These are phyloP conservation scores for Eremothecium gossypii DNA, from an alignment of 1,139 yeast species.

Conservation along the genomic window DNA sequence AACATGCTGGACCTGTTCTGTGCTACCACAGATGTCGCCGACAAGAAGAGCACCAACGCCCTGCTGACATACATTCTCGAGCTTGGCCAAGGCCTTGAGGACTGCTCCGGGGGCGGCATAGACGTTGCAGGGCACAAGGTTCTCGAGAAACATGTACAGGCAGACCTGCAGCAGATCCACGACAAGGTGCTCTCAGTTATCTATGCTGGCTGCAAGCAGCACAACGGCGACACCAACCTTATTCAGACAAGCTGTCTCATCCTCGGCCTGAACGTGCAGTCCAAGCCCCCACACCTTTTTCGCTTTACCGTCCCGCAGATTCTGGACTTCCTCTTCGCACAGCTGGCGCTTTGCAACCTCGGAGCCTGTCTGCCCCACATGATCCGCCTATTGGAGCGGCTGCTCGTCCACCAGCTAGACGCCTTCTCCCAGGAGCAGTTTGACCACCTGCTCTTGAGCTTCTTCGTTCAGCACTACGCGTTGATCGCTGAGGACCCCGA, in stretches of 20 bases:
- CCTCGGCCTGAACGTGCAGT: slow-evolving; percentile 22
- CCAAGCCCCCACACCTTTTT: slow-evolving; percentile 26
- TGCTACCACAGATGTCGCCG: slow-evolving; percentile 12
- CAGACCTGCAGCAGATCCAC: too few species aligned
- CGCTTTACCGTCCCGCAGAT: slow-evolving; percentile 23
- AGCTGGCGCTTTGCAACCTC: slow-evolving; percentile 15
- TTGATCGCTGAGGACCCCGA: slow-evolving; percentile 31
- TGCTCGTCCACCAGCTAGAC: slow-evolving; percentile 18
- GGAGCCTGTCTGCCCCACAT: slow-evolving; percentile 23
- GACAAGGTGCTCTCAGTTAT: slow-evolving; percentile 26
- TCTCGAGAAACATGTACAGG: too few species aligned
- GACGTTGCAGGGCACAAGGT: too few species aligned
- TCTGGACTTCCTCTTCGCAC: slow-evolving; percentile 19
- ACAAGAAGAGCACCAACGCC: slow-evolving; percentile 38
- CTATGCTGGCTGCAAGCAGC: slow-evolving; percentile 15
- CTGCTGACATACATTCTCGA: slow-evolving; percentile 54
- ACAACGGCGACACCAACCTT: slow-evolving; percentile 19
- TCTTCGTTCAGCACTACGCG: slow-evolving; percentile 19
- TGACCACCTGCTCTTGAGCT: slow-evolving; percentile 23
- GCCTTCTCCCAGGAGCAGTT: slow-evolving; percentile 20
- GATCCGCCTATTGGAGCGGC: slow-evolving; percentile 22
- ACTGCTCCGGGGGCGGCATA: too few species aligned
- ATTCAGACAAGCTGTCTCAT: slow-evolving; percentile 27
- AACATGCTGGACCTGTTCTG: slow-evolving; percentile 24
- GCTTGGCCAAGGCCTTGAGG: slow-evolving; percentile 52